Evolutionary conservation across 176 grass and related monocot species (phyloP), one percentile per base, ranked within the genome.

Genomic region (Aegilops tauschii): DNA sequence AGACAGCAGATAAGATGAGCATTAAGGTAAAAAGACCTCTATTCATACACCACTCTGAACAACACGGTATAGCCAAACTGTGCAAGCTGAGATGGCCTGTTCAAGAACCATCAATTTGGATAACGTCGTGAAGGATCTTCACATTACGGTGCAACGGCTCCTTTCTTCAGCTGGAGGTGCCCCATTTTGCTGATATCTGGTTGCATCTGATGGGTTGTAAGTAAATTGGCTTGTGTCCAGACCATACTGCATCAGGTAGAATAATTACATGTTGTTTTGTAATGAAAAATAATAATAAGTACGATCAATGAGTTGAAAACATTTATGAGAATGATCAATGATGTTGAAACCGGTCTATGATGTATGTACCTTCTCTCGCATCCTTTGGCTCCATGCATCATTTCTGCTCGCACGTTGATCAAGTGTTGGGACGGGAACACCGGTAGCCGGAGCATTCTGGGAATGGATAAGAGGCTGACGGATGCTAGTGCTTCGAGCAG

Each of bases 331-430:
- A 73, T 77, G 25, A 81, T 31, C 18, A 74, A 69, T n/a, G 39
- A n/a, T 61, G 9, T 66, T 42, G 59, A 61, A 87, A 81, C 62
- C 16, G 4, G 30, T 78, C 49, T 64, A 45, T 40, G 42, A 76
- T 75, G 37, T 18, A 42, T 39, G 21, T 95, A 98, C 96, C 93
- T 98, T 98, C 79, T 98, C 96, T 47, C 96, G 91, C 93, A 98
- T 98, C 82, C 93, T 90, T 81, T 98, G 96, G 88, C 96, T 96
- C 96, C 96, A 98, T 0, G 92, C 93, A 89, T 94, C 96, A 20
- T 86, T 89, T 82, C 92, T 88, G 82, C 84, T 91, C 32, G 93
- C 74, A 16, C 90, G 93, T 74, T 95, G 92, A 79, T 98, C 96
- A 80, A 98, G 88, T 77, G 88, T 89, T 50, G 90, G 86, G 56